phyloP scores from a whole-genome alignment of 331 rosid species.

The Pyrus hybrid region DNA sequence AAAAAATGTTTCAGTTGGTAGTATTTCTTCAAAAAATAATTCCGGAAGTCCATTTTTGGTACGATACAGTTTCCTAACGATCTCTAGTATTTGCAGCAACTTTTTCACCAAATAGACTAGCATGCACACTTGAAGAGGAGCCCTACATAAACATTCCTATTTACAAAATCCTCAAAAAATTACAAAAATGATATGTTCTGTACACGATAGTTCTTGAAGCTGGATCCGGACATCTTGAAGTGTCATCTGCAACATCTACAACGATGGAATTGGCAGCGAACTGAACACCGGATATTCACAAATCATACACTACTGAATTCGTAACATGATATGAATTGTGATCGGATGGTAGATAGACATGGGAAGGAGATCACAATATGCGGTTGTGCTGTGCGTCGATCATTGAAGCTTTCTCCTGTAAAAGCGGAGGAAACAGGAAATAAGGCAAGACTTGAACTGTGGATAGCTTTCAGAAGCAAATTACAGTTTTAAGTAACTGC shows the following conservation, averaged over 20 bases:
- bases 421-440: conserved; percentile 12
- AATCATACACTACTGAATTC: not conserved
- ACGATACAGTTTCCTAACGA: not conserved
- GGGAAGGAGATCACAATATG: conserved; percentile 45
- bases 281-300: not conserved
- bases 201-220: conserved; percentile 18
- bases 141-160: conserved; percentile 14
- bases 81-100: not conserved
- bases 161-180: conserved; percentile 14
- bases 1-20: not conserved
- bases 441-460: not conserved
- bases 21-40: not conserved
- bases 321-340: not conserved
- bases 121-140: not conserved
- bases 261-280: too few relatives aligned
- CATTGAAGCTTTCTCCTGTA: conserved; percentile 65
- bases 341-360: not conserved
- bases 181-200: conserved; percentile 19
- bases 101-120: not conserved
- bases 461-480: not conserved
- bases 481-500: not conserved
- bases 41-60: not conserved
- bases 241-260: too few relatives aligned
- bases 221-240: conserved; percentile 18
- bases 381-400: conserved; percentile 47